Conservation (phyloP, 1,284 basidiomycete species). For the Coniophora puteana region DNA sequence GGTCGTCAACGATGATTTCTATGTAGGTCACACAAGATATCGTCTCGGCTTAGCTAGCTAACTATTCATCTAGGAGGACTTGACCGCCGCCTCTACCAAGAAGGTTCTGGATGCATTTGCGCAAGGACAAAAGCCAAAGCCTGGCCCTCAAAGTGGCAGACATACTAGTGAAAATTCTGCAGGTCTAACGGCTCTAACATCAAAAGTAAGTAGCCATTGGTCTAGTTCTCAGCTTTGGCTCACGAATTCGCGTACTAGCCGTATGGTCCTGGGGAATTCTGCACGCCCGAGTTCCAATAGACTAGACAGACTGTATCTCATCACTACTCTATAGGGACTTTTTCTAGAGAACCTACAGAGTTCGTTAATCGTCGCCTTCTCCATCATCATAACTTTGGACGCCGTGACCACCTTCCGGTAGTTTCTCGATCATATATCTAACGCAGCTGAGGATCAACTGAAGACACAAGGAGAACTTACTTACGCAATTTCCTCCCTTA, state of each 20-base stretch:
- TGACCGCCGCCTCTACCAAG: constrained; percentile 89
- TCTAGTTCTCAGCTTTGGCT: constrained; percentile 7
- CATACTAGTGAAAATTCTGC: constrained; percentile 89
- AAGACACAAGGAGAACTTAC: constrained; percentile 18
- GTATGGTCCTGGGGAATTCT: constrained; percentile 91
- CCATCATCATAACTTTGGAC: constrained; percentile 66
- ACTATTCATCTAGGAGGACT: constrained; percentile 72
- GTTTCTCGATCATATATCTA: constrained; percentile 73
- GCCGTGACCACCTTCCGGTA: constrained; percentile 76
- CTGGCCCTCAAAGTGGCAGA: constrained; percentile 88
- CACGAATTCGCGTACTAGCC: constrained; percentile 55
- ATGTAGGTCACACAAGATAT: constrained; percentile 57
- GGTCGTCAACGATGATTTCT: constrained; percentile 95
- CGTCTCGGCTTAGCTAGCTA: constrained; percentile 8
- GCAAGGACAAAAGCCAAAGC: constrained; percentile 84
- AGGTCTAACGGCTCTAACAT: constrained; percentile 79
- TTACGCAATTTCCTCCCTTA: constrained; percentile 81
- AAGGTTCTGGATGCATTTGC: constrained; percentile 85
- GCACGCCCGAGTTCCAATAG: constrained; percentile 84
- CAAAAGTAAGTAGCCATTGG: constrained; percentile 55
- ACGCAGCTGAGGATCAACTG: constrained; percentile 2
- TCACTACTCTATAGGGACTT: no score
- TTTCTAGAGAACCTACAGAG: neutral
- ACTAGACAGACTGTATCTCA: constrained; percentile 7
- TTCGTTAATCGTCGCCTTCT: constrained; percentile 64